Percentiles rank a stretch among this genome's conserved stretches.
These are phyloP conservation scores for Candida glucosophila DNA, from an alignment of 1,139 yeast species.

Conservation along the genomic window DNA sequence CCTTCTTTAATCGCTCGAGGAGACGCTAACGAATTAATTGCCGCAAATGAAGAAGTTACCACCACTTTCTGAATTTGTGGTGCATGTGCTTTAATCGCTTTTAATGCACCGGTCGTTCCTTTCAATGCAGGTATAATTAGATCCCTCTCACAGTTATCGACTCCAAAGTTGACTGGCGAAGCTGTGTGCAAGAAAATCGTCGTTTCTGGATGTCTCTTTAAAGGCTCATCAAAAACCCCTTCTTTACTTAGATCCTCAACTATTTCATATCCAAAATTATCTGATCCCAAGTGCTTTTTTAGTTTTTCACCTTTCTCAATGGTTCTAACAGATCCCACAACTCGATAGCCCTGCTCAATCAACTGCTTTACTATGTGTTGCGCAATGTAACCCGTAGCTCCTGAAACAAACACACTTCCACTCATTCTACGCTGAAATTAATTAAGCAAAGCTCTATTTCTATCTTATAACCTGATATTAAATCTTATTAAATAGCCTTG, in stretches of 20 bases:
- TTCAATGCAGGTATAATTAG: conserved; percentile 31
- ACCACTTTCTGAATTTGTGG: conserved; percentile 24
- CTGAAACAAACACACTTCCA: conserved; percentile 43
- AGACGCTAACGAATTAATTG: conserved; percentile 22
- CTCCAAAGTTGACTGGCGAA: no score
- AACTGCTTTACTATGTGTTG: conserved; percentile 35
- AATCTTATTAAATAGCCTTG: no score
- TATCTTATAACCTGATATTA: no score
- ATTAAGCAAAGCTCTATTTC: no score
- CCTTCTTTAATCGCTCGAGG: no score
- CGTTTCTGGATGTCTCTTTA: conserved; percentile 19
- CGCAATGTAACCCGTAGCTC: conserved; percentile 57
- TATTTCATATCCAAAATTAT: conserved; percentile 22
- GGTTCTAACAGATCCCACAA: conserved; percentile 58
- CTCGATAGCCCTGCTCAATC: conserved; percentile 35
- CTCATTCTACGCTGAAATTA: no score
- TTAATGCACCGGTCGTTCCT: conserved; percentile 28
- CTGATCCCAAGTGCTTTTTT: conserved; percentile 13
- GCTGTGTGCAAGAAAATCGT: conserved; percentile 24
- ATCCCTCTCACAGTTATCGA: conserved; percentile 30
- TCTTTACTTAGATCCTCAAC: conserved; percentile 24
- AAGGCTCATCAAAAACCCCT: conserved; percentile 27
- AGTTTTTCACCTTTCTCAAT: conserved; percentile 43
- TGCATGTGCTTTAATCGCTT: conserved; percentile 18
- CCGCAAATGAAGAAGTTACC: conserved; percentile 37